A percentile compares a stretch with the other conserved stretches of the same genome.
Evolutionary conservation across 305 asterid genomes (phyloP).

Genomic region (Solanum hybrid): DNA sequence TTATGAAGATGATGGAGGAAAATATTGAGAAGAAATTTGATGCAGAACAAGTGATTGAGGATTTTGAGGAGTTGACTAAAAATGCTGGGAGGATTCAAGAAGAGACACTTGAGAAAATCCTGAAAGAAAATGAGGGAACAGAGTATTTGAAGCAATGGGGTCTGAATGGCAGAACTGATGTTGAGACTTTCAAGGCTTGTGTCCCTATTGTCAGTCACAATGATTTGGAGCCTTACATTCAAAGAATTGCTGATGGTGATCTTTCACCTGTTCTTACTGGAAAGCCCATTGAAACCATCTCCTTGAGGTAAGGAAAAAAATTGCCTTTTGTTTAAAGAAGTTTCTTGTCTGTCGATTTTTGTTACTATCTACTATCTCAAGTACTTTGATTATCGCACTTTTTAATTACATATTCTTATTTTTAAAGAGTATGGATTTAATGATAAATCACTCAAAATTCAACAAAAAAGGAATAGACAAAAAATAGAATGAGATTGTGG

Average conservation of each 20-base stretch:
- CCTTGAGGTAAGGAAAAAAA: slow-evolving; percentile 45
- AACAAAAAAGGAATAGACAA: not conserved
- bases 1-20: slow-evolving; percentile 38
- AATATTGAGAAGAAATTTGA: slow-evolving; percentile 50
- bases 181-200: slow-evolving; percentile 43
- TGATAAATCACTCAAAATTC: not conserved
- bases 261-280: slow-evolving; percentile 48
- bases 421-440: too few species aligned
- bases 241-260: slow-evolving; percentile 57
- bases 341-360: not conserved
- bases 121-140: slow-evolving; percentile 62
- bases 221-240: slow-evolving; percentile 74
- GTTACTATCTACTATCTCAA: not conserved
- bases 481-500: too few species aligned
- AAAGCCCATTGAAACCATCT: slow-evolving; percentile 69
- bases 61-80: slow-evolving; percentile 55
- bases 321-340: not conserved
- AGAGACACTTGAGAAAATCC: slow-evolving; percentile 57
- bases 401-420: not conserved
- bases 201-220: slow-evolving; percentile 61
- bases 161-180: slow-evolving; percentile 60
- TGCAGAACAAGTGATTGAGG: slow-evolving; percentile 46
- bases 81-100: slow-evolving; percentile 64
- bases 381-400: not conserved
- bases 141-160: slow-evolving; percentile 75